Conservation (phyloP, 768 basidiomycete genomes). For the Russula olivacea region DNA sequence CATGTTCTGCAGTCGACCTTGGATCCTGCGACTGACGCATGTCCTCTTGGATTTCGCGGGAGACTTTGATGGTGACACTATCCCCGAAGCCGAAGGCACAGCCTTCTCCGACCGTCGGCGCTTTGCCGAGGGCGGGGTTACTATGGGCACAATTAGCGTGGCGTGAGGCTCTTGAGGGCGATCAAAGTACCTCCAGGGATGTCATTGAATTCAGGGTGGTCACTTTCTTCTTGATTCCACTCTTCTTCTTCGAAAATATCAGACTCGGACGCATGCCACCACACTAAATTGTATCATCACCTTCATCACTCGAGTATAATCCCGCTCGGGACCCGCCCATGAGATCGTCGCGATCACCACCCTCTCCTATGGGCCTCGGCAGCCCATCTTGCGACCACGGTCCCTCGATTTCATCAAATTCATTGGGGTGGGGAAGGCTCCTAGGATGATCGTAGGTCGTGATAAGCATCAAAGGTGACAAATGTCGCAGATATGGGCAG, state of each 20-base stretch:
- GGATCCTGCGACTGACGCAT: conserved; percentile 9
- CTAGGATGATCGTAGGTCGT: conserved; percentile 13
- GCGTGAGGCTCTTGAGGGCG: too few species aligned
- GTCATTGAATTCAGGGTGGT: background rate
- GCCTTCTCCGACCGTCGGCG: conserved; percentile 9
- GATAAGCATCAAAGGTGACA: conserved; percentile 6
- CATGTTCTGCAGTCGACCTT: conserved; percentile 22
- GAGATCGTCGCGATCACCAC: conserved; percentile 4
- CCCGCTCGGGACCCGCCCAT: background rate
- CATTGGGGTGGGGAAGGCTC: background rate
- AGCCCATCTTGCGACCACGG: background rate
- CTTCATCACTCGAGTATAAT: conserved; percentile 6
- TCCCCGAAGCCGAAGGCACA: background rate
- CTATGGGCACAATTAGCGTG: background rate
- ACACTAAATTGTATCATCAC: background rate
- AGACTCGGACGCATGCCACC: background rate
- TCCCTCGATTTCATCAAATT: background rate
- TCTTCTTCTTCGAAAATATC: background rate
- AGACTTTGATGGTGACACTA: background rate
- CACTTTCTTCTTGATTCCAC: background rate
- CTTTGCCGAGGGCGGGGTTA: background rate
- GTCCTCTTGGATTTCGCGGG: conserved; percentile 1
- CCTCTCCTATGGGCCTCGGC: background rate
- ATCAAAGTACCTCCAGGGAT: conserved; percentile 4
- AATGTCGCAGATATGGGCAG: too few species aligned